Conservation (phyloP, 345 rosid genomes). For the Iberis pinnata region DNA sequence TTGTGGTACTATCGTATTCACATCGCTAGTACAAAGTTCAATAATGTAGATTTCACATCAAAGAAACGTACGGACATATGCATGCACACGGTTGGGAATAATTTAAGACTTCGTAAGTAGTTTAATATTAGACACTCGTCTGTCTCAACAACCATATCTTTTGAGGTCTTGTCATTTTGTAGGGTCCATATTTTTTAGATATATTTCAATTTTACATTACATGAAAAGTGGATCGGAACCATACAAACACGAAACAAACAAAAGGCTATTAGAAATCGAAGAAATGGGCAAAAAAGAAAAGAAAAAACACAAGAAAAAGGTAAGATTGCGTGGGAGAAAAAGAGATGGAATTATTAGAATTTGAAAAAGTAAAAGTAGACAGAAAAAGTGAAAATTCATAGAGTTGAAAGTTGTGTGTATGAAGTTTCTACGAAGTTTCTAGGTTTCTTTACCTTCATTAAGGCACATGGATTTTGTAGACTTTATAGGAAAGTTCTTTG, state of each 20-base stretch:
- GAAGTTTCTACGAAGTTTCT: slow-evolving; percentile 20
- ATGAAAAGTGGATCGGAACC: slow-evolving; percentile 26
- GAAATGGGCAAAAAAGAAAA: background rate
- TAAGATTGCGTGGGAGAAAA: slow-evolving; percentile 20
- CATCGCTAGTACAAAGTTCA: slow-evolving; percentile 20
- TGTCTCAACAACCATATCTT: slow-evolving; percentile 25
- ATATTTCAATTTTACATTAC: slow-evolving; percentile 25
- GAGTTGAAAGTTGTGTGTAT: slow-evolving; percentile 15
- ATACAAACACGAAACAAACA: slow-evolving; percentile 22
- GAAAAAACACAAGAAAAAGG: background rate
- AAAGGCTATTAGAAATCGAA: background rate
- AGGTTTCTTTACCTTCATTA: background rate
- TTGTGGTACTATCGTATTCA: too few species aligned
- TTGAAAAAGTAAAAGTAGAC: slow-evolving; percentile 14
- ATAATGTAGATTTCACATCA: slow-evolving; percentile 24
- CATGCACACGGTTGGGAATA: slow-evolving; percentile 35
- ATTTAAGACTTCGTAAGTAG: slow-evolving; percentile 17
- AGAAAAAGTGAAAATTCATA: background rate
- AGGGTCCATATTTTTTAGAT: slow-evolving; percentile 20
- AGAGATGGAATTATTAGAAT: background rate
- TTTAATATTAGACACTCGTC: slow-evolving; percentile 4
- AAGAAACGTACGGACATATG: slow-evolving; percentile 27
- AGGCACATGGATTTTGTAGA: slow-evolving; percentile 2
- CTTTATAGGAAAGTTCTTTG: background rate
- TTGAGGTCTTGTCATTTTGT: slow-evolving; percentile 22